Conservation (phyloP, 768 basidiomycete species). For the Tulasnella sp. region DNA sequence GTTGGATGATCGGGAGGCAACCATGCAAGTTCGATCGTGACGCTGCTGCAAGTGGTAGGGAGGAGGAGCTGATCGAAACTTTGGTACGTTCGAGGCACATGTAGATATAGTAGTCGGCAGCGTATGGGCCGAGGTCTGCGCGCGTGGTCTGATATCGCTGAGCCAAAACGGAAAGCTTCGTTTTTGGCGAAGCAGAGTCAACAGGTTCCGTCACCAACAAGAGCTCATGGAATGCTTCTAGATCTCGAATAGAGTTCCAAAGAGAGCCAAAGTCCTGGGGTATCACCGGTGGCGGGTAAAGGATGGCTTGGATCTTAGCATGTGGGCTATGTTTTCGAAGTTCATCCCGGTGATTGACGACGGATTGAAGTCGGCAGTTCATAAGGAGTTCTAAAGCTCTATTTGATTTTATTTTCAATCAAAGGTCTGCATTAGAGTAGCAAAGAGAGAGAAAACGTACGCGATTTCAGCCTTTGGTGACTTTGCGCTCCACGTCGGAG, state of each 20-base stretch:
- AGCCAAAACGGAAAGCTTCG: too few relatives aligned
- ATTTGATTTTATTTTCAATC: not conserved
- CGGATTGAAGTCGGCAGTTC: constrained; percentile 63
- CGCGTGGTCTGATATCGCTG: constrained; percentile 40
- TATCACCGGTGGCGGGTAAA: not conserved
- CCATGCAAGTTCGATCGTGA: not conserved
- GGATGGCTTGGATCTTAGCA: not conserved
- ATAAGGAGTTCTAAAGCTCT: constrained; percentile 54
- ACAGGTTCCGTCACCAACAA: too few relatives aligned
- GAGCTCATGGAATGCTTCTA: not conserved
- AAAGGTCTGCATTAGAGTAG: too few relatives aligned
- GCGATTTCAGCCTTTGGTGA: constrained; percentile 52
- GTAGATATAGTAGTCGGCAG: constrained; percentile 51
- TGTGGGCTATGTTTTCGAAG: constrained; percentile 35
- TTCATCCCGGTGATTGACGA: constrained; percentile 58
- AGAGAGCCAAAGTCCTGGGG: not conserved
- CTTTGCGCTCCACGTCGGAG: constrained; percentile 72
- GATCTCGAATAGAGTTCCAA: not conserved
- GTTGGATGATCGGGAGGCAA: not conserved
- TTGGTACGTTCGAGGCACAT: constrained; percentile 12
- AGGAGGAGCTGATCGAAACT: not conserved
- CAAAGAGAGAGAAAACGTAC: not conserved
- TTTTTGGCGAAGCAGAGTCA: too few relatives aligned
- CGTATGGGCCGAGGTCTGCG: constrained; percentile 51
- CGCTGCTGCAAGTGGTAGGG: not conserved